Evolutionary conservation across 371 early-diverging fungal species (phyloP).

Genomic region (Coemansia sp.): DNA sequence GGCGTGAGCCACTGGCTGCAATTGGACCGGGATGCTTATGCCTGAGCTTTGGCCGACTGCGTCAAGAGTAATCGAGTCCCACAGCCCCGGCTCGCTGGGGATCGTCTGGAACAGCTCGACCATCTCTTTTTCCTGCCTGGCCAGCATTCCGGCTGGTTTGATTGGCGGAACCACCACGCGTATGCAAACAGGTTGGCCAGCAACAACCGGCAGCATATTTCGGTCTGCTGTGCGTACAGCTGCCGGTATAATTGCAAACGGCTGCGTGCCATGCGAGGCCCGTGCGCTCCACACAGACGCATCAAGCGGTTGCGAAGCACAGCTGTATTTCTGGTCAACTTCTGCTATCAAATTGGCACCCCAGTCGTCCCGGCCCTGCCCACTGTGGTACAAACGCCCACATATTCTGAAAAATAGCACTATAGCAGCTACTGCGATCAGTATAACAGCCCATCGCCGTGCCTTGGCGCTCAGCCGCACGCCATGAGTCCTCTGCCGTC

Average conservation of each 20-base stretch:
- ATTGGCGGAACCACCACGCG: slow-evolving; percentile 20
- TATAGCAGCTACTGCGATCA: not conserved
- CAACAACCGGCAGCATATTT: not conserved
- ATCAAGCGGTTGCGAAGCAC: slow-evolving; percentile 9
- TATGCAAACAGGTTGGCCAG: slow-evolving; percentile 16
- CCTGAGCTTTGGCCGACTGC: slow-evolving; percentile 11
- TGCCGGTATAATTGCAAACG: slow-evolving; percentile 13
- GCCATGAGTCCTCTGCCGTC: not conserved
- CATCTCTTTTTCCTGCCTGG: not conserved
- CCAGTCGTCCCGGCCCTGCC: not conserved
- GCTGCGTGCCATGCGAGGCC: not conserved
- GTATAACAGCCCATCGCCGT: slow-evolving; percentile 1
- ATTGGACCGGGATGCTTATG: slow-evolving; percentile 4
- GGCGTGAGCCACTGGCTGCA: slow-evolving; percentile 7
- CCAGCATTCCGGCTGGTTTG: not conserved
- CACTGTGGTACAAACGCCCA: not conserved
- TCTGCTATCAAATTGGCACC: not conserved
- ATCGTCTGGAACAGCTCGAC: slow-evolving; percentile 13
- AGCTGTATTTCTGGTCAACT: slow-evolving; percentile 9
- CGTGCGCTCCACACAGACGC: not conserved
- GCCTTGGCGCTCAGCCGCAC: slow-evolving; percentile 6
- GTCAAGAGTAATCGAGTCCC: slow-evolving; percentile 20
- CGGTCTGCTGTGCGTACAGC: not conserved
- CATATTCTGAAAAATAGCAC: not conserved
- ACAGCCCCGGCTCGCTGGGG: slow-evolving; percentile 9